Conservation (phyloP, 2,329 filamentous ascomycete genomes). For the Alternaria postmessia region DNA sequence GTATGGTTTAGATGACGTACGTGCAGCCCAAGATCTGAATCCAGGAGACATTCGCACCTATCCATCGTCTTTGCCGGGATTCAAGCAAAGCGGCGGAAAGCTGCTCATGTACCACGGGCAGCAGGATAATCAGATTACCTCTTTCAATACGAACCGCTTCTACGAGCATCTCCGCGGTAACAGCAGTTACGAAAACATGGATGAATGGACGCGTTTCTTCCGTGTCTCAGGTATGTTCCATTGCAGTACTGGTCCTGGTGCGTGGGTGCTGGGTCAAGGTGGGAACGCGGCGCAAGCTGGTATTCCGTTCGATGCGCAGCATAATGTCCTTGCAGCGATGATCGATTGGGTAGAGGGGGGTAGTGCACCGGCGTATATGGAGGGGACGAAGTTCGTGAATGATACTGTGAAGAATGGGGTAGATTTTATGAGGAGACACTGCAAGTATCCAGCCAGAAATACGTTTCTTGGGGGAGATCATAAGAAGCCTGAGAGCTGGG, state of each 20-base stretch:
- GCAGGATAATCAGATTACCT: constrained; percentile 56
- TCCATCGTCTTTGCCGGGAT: constrained; percentile 42
- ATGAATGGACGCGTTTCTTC: constrained; percentile 58
- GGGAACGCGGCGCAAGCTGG: constrained; percentile 28
- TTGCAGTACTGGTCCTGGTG: constrained; percentile 58
- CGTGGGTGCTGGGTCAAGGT: constrained; percentile 45
- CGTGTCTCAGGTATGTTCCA: constrained; percentile 62
- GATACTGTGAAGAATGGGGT: constrained; percentile 53
- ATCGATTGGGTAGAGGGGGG: constrained; percentile 56
- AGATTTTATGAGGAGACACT: constrained; percentile 57
- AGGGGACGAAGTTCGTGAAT: constrained; percentile 45
- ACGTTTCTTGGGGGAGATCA: constrained; percentile 29
- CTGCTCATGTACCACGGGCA: constrained; percentile 56
- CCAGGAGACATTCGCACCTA: constrained; percentile 50
- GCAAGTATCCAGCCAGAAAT: constrained; percentile 39
- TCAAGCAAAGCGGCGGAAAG: constrained; percentile 52
- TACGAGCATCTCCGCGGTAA: constrained; percentile 52
- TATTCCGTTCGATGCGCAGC: constrained; percentile 22
- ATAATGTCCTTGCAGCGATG: constrained; percentile 50
- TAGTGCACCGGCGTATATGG: constrained; percentile 48
- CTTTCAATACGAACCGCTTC: constrained; percentile 55
- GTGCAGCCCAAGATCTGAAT: constrained; percentile 47
- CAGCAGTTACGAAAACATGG: constrained; percentile 19
- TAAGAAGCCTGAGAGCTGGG: constrained; percentile 36
- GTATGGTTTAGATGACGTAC: constrained; percentile 23